Base-by-base conservation (phyloP, 768 basidiomycete species). In the Floccularia luteovirens region DNA sequence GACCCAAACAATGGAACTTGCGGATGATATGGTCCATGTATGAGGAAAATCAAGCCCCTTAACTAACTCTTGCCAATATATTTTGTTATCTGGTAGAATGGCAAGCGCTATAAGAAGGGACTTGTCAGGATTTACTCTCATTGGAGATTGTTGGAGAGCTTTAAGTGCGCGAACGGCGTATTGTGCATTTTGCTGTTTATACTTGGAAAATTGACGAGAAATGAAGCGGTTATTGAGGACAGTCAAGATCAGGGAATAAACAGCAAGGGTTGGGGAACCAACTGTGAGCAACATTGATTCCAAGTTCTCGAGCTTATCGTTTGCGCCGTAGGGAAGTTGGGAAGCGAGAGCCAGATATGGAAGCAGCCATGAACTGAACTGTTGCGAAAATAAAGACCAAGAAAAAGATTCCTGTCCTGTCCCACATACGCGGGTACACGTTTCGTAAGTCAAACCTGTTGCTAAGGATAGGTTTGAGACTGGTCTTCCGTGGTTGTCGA, bases 271-370 rank as follows among this genome's bases (percentile, higher is more conserved):
- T n/a, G n/a, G n/a, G n/a, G n/a, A n/a, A n/a, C n/a, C n/a, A n/a
- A n/a, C n/a, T n/a, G n/a, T n/a, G n/a, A n/a, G n/a, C n/a, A n/a
- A n/a, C n/a, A n/a, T n/a, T n/a, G n/a, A n/a, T n/a, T n/a, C n/a
- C n/a, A n/a, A n/a, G n/a, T n/a, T n/a, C n/a, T n/a, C n/a, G n/a
- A n/a, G n/a, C n/a, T n/a, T n/a, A n/a, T n/a, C n/a, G n/a, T n/a
- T n/a, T n/a, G n/a, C n/a, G n/a, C 66, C 69, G 22, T 65, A 72
- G 3, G 67, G 69, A 16, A 71, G 57, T 36, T 67, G 67, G 0
- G 65, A 66, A 16, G 67, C 43, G 1, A 71, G 44, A 1, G 65
- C 65, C 6, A 69, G 60, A 48, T 59, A 67, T 11, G 69, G 66
- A 1, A 71, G 43, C 2, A 71, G 55, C 70, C 69, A 71, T 0